These are phyloP conservation scores for Nakazawaea populi DNA, from an alignment of 805 yeast species.

Conservation along the genomic window DNA sequence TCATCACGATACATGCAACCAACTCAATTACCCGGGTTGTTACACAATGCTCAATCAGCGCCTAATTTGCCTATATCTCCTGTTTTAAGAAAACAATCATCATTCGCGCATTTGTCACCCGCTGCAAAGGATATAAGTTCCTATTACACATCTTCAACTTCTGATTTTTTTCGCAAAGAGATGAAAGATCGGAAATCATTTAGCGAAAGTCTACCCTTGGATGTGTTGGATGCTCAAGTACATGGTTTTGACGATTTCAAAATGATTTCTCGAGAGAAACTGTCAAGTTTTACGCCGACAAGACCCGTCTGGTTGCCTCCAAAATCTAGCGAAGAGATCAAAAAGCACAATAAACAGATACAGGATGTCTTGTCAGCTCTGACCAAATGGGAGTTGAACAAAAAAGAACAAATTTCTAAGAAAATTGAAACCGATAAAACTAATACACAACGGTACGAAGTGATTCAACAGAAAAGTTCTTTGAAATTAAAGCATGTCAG, in stretches of 20 bases:
- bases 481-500: slow-evolving; percentile 20
- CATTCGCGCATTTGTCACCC: slow-evolving; percentile 25
- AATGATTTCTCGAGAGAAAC: slow-evolving; percentile 56
- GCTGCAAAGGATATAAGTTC: slow-evolving; percentile 33
- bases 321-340: slow-evolving; percentile 44
- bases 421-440: slow-evolving; percentile 23
- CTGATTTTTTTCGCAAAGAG: slow-evolving; percentile 28
- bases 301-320: slow-evolving; percentile 75
- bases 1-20: slow-evolving; percentile 10
- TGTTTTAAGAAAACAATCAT: slow-evolving; percentile 16
- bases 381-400: slow-evolving; percentile 22
- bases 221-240: slow-evolving; percentile 26
- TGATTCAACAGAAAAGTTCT: slow-evolving; percentile 20
- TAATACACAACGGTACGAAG: slow-evolving; percentile 26
- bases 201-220: slow-evolving; percentile 30
- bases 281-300: slow-evolving; percentile 48
- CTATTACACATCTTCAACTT: slow-evolving; percentile 33
- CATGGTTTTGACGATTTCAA: slow-evolving; percentile 52
- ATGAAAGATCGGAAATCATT: slow-evolving; percentile 29
- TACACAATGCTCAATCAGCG: slow-evolving; percentile 1
- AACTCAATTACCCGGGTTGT: slow-evolving; percentile 3
- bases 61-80: slow-evolving; percentile 3
- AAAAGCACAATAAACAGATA: slow-evolving; percentile 52
- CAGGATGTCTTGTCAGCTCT: slow-evolving; percentile 28
- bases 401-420: slow-evolving; percentile 26